These are phyloP conservation scores for Leucosporidium yakuticum DNA, from an alignment of 768 basidiomycete species.

Conservation along the genomic window DNA sequence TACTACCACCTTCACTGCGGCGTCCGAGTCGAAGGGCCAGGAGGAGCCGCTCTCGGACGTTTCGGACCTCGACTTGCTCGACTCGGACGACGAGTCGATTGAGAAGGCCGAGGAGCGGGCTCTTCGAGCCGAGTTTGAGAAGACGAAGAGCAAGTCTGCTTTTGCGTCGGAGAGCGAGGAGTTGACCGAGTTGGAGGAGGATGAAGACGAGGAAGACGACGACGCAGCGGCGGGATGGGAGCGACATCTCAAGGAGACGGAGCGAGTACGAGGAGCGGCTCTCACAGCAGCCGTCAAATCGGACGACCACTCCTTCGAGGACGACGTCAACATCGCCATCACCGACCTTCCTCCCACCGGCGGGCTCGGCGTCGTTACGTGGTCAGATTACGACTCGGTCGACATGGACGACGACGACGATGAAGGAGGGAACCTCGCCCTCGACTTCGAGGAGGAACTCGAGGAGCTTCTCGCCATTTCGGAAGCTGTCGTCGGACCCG, in stretches of 20 bases:
- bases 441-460: slow-evolving; percentile 28
- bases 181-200: slow-evolving; percentile 1
- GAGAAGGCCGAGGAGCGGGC: slow-evolving; percentile 24
- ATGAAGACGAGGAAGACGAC: background rate
- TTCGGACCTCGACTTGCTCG: slow-evolving; percentile 11
- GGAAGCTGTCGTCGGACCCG: slow-evolving; percentile 29
- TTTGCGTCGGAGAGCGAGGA: background rate
- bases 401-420: slow-evolving; percentile 17
- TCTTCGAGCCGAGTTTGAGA: slow-evolving; percentile 21
- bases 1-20: background rate
- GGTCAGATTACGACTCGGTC: slow-evolving; percentile 29
- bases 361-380: slow-evolving; percentile 32
- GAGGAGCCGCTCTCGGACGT: slow-evolving; percentile 7
- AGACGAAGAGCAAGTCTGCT: background rate
- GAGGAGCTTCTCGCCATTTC: slow-evolving; percentile 30
- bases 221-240: slow-evolving; percentile 16
- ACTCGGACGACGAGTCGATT: slow-evolving; percentile 8
- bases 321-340: slow-evolving; percentile 21
- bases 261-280: background rate
- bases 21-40: background rate
- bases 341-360: slow-evolving; percentile 23
- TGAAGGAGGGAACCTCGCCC: slow-evolving; percentile 6
- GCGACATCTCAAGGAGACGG: slow-evolving; percentile 16
- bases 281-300: background rate
- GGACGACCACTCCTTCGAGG: slow-evolving; percentile 4